phyloP scores from a whole-genome alignment of 805 yeast genomes.

The Kluyveromyces aestuarii region DNA sequence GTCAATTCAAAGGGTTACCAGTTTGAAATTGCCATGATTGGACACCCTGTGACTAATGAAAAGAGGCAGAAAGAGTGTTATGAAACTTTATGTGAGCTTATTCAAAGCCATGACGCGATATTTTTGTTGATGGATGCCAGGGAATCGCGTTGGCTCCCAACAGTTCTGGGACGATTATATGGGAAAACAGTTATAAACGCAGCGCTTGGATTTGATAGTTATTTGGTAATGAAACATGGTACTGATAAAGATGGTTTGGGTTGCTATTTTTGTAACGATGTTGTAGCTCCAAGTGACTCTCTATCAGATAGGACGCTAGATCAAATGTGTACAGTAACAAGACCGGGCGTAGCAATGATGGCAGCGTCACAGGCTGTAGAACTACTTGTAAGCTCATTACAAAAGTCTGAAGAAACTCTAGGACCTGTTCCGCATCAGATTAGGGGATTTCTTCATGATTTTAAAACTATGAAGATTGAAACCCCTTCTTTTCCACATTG shows the following conservation, averaged over 20 bases:
- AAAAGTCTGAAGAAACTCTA: conserved; percentile 35
- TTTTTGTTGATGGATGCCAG: conserved; percentile 88
- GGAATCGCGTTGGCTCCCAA: conserved; percentile 97
- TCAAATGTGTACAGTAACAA: conserved; percentile 97
- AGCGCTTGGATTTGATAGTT: conserved; percentile 92
- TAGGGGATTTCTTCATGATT: conserved; percentile 71
- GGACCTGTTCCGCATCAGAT: conserved; percentile 86
- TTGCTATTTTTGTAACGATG: conserved; percentile 93
- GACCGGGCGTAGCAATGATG: conserved; percentile 89
- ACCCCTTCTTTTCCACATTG: conserved; percentile 73
- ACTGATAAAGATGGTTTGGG: conserved; percentile 48
- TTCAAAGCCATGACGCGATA: conserved; percentile 62
- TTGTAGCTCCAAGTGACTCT: conserved; percentile 87
- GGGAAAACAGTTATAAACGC: conserved; percentile 78
- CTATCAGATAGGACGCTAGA: conserved; percentile 82
- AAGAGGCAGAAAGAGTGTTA: conserved; percentile 41
- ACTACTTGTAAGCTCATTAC: conserved; percentile 62
- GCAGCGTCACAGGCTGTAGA: conserved; percentile 88
- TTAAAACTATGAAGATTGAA: conserved; percentile 51
- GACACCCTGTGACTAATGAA: conserved; percentile 69
- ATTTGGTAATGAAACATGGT: conserved; percentile 91
- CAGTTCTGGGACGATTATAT: conserved; percentile 61
- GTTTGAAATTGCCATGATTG: conserved; percentile 91
- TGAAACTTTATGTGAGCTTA: conserved; percentile 41
- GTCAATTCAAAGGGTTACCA: conserved; percentile 53